Percentiles rank a stretch among this genome's conserved stretches.
These are phyloP conservation scores for Diaporthe sp. DNA, from an alignment of 2,329 filamentous ascomycete genomes.

Conservation along the genomic window DNA sequence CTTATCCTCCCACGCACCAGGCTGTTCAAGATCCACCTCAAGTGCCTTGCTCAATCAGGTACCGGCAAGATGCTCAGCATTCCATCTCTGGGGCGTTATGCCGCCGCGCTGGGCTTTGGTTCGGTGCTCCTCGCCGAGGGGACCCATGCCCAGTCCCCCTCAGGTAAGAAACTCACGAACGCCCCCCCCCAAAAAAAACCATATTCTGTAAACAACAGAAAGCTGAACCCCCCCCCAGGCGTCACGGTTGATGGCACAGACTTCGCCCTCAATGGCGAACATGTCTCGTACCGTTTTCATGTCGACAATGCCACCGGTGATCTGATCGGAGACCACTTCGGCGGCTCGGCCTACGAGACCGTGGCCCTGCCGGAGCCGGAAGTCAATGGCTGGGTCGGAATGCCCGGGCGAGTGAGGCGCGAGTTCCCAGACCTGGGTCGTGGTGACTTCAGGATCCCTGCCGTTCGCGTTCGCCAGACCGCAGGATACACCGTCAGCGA, in stretches of 20 bases:
- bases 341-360: conserved; percentile 64
- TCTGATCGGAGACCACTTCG: conserved; percentile 70
- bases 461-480: conserved; percentile 68
- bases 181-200: too few species aligned
- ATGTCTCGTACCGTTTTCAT: conserved; percentile 72
- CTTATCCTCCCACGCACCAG: background rate
- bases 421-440: conserved; percentile 74
- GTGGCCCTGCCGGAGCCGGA: conserved; percentile 47
- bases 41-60: conserved; percentile 1
- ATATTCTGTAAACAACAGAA: background rate
- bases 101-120: conserved; percentile 1
- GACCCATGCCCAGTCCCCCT: background rate
- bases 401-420: conserved; percentile 62
- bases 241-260: conserved; percentile 64
- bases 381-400: conserved; percentile 64
- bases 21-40: background rate
- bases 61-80: conserved; percentile 21
- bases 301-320: conserved; percentile 67
- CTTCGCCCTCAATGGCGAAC: conserved; percentile 66
- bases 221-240: conserved; percentile 45
- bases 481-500: conserved; percentile 68
- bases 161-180: background rate
- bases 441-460: conserved; percentile 71
- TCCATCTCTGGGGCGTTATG: conserved; percentile 6
- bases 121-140: conserved; percentile 4